Base-by-base conservation (phyloP, 2,329 filamentous ascomycete genomes). In the Hyphodiscus sp. region DNA sequence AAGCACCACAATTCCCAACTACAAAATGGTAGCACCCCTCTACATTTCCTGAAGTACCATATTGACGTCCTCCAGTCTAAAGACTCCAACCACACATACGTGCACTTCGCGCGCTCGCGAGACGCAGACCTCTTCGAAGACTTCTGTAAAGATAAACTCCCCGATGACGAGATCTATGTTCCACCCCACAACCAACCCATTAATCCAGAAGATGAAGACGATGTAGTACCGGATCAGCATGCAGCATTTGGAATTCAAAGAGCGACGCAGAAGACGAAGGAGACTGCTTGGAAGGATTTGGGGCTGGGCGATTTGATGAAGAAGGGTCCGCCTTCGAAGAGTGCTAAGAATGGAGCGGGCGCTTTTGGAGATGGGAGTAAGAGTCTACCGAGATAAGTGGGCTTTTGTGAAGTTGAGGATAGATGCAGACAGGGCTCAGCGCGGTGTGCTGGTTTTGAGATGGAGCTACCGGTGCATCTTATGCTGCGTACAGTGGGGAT, bases 121-220 rank as follows among this genome's bases (percentile, higher is more conserved):
- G 81, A 89, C 71, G 87, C 86, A 51, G 88, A 91, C 71, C 81
- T 91, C 58, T 86, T 91, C 61, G 89, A 92, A 68, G 83, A 86
- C 68, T 86, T 87, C 66, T 85, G 82, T 76, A 81, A 80, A 67
- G 83, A 86, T 72, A 80, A 77, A 65, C 78, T 87, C 45, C 83
- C 84, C n/a, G 75, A 79, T 57, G 89, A 94, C 71, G 87, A 91
- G 53, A 88, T 94, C 67, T 87, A 88, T 69, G 86, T 95, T n/a
- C 82, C 86, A 33, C 82, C 83, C 8, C 82, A 89, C 58, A 82
- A 91, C 67, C 87, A 90, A 68, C 89, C 89, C 42, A 78, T 91
- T 66, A 92, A 94, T 68, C 89, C 89, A 0, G 89, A 94, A 70
- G 89, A 94, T 68, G 88, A 94, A 71, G 89, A 94, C 66, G 89